phyloP scores from a whole-genome alignment of 2,329 filamentous ascomycete genomes.

The Tolypocladium tropicale region DNA sequence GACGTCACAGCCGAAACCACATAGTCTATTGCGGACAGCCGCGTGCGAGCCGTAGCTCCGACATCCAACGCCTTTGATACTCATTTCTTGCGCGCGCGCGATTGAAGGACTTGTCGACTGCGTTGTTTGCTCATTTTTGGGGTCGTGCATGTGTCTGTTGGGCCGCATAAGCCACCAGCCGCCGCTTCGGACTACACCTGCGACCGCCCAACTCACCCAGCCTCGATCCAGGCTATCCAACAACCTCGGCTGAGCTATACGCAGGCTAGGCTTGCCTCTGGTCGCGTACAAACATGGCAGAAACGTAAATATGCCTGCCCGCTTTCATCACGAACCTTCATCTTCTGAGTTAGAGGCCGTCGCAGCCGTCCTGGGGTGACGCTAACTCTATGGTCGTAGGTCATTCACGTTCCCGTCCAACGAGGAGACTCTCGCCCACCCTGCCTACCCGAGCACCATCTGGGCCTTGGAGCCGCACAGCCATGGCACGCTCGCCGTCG shows the following conservation, averaged over 20 bases:
- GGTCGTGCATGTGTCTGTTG: neutral
- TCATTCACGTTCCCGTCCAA: constrained; percentile 28
- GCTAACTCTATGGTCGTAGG: constrained; percentile 4
- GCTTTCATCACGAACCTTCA: neutral
- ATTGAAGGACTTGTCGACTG: neutral
- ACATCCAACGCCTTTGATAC: neutral
- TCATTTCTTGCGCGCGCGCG: neutral
- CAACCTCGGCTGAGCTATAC: neutral
- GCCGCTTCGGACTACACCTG: neutral
- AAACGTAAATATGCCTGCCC: neutral
- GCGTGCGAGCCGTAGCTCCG: neutral
- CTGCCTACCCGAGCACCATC: constrained; percentile 54
- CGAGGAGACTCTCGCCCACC: constrained; percentile 51
- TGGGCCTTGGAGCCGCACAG: constrained; percentile 60
- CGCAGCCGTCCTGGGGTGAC: neutral
- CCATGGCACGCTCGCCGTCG: constrained; percentile 52
- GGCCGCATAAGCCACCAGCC: neutral
- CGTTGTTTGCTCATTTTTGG: neutral
- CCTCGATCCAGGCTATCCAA: neutral
- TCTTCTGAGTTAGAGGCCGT: neutral
- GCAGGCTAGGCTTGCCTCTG: neutral
- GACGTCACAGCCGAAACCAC: neutral
- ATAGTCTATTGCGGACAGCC: neutral
- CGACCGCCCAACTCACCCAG: neutral
- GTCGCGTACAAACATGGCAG: neutral